Base-by-base conservation (phyloP, 2,329 filamentous ascomycete genomes). In the Cadophora malorum region DNA sequence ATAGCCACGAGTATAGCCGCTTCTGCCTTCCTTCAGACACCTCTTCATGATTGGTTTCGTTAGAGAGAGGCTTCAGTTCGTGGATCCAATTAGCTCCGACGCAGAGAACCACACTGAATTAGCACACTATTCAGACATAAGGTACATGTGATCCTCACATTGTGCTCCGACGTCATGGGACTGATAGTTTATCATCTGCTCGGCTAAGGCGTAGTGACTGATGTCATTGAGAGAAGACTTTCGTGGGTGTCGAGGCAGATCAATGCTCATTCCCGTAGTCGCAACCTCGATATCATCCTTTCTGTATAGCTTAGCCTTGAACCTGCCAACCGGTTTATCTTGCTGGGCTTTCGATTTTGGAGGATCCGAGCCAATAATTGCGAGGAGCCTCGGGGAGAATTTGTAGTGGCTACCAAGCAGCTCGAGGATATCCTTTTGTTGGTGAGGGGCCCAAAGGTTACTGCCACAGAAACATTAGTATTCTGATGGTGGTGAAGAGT, bases 151-250 rank as follows among this genome's bases (percentile, higher is more conserved):
- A 16, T 41, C 76, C 82, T 74, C 80, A 88, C 90, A 92, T 76
- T 83, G 84, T 19, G 83, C 80, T 0, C 90, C 91, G 77, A 90
- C 86, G 73, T 94, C 91, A 16, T 92, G 85, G 0, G 90, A 90
- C 16, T 88, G 90, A 77, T 91, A 94, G 76, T 93, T 91, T 82
- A 90, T 90, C n/a, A 92, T 89, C 65, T 90, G 85, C 70, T 91
- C 84, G 6, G 90, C 86, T 52, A 93, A 86, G 61, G 69, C 80
- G 80, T 69, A 84, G 73, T 70, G 79, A 72, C 67, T 81, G 52
- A 71, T 66, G 16, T 60, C 58, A 66, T 53, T 65, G 10, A 35
- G 14, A n/a, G 47, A 21, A 47, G 56, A 50, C 45, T 63, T 60
- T 1, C 31, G 59, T 14, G 59, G 12, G 28, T 59, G 28, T 12